phyloP scores from a whole-genome alignment of 2,329 filamentous ascomycete genomes.

The Aspergillaceae sp. region DNA sequence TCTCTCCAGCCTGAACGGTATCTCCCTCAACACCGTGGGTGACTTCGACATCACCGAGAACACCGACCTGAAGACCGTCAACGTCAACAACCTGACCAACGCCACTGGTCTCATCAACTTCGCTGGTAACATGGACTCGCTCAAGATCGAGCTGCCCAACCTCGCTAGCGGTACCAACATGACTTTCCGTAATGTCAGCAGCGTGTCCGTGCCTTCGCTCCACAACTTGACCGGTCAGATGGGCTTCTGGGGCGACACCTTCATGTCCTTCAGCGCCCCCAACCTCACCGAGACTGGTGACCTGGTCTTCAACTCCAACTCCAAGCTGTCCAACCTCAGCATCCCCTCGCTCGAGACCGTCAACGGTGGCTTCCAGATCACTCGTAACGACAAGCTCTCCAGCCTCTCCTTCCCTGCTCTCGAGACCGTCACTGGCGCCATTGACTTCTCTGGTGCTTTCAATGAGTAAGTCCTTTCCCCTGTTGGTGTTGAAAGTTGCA shows the following conservation, averaged over 20 bases:
- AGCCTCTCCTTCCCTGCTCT: conserved; percentile 61
- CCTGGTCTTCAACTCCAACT: conserved; percentile 51
- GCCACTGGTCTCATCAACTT: conserved; percentile 64
- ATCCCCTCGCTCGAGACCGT: conserved; percentile 61
- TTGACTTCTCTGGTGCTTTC: conserved; percentile 81
- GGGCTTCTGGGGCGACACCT: conserved; percentile 69
- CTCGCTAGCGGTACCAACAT: conserved; percentile 71
- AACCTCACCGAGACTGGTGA: conserved; percentile 43
- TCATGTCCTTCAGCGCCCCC: conserved; percentile 37
- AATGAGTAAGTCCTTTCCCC: conserved; percentile 55
- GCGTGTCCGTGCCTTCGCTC: conserved; percentile 65
- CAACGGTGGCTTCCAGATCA: conserved; percentile 71
- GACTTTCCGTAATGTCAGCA: conserved; percentile 71
- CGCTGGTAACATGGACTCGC: conserved; percentile 66
- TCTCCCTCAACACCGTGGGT: conserved; percentile 66
- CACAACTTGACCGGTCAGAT: conserved; percentile 66
- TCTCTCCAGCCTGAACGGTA: conserved; percentile 67
- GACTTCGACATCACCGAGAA: conserved; percentile 87
- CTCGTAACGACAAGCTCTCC: conserved; percentile 75
- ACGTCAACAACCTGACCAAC: conserved; percentile 65
- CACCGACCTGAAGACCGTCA: conserved; percentile 64
- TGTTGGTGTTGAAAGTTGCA: not conserved
- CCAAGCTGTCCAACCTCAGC: conserved; percentile 60
- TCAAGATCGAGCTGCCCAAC: conserved; percentile 67
- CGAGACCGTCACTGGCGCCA: conserved; percentile 62